A percentile compares a stretch with the other conserved stretches of the same genome.
These are phyloP conservation scores for Lactarius psammicola DNA, from an alignment of 768 basidiomycete species.

Conservation along the genomic window DNA sequence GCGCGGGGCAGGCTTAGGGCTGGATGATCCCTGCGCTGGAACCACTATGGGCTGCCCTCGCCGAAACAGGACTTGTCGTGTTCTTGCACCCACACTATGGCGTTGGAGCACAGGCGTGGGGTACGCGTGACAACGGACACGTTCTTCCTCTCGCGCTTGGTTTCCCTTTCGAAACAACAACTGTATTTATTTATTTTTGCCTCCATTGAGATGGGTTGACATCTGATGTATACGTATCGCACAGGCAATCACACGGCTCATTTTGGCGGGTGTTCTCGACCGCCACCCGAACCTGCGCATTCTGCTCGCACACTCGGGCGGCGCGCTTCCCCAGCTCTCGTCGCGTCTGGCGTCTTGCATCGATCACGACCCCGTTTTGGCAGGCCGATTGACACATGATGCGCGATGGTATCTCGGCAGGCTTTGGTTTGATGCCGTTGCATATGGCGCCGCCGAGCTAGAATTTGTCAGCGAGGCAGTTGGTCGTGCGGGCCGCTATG, in stretches of 20 bases:
- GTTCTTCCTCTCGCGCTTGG: slow-evolving; percentile 84
- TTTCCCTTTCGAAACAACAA: slow-evolving; percentile 89
- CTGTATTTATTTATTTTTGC: slow-evolving; percentile 43
- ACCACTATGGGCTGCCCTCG: slow-evolving; percentile 79
- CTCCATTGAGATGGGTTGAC: neutral
- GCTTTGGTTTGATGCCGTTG: slow-evolving; percentile 83
- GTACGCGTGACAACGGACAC: slow-evolving; percentile 77
- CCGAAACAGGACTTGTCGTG: slow-evolving; percentile 64
- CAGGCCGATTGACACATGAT: slow-evolving; percentile 72
- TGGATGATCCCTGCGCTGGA: slow-evolving; percentile 79
- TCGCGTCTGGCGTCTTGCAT: slow-evolving; percentile 85
- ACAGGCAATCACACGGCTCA: slow-evolving; percentile 72
- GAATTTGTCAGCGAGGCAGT: slow-evolving; percentile 73
- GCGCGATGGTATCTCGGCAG: slow-evolving; percentile 80
- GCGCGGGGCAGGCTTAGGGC: slow-evolving; percentile 69
- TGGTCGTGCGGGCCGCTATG: slow-evolving; percentile 55
- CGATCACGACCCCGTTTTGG: slow-evolving; percentile 78
- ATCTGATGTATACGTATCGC: neutral
- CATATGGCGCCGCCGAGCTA: slow-evolving; percentile 84
- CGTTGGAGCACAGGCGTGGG: slow-evolving; percentile 70
- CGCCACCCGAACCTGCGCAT: slow-evolving; percentile 72
- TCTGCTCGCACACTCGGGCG: slow-evolving; percentile 85
- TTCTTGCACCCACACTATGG: slow-evolving; percentile 91
- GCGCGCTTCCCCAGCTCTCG: slow-evolving; percentile 78
- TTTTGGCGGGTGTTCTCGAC: slow-evolving; percentile 79